A percentile compares a stretch with the other conserved stretches of the same genome.
These are phyloP conservation scores for Leishmania mexicana DNA, from an alignment of 208 protist species.

Conservation along the genomic window DNA sequence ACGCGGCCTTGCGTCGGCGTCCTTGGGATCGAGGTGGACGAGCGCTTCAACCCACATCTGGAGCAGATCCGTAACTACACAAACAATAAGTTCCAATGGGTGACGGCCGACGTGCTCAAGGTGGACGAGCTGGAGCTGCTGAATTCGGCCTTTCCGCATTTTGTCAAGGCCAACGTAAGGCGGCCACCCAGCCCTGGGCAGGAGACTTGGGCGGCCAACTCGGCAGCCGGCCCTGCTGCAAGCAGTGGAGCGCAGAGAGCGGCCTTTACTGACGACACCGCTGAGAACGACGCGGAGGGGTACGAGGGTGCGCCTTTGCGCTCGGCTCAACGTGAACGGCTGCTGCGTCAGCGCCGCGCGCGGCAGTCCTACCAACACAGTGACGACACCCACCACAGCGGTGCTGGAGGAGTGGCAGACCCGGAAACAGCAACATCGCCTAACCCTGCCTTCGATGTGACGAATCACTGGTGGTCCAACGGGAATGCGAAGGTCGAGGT, in stretches of 20 bases:
- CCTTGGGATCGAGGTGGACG: slow-evolving; percentile 80
- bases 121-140: slow-evolving; percentile 79
- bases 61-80: slow-evolving; percentile 84
- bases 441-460: slow-evolving; percentile 55
- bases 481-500: slow-evolving; percentile 88
- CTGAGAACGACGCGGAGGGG: slow-evolving; percentile 6
- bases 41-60: slow-evolving; percentile 81
- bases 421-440: slow-evolving; percentile 18
- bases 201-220: neutral
- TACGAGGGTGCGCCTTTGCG: slow-evolving; percentile 69
- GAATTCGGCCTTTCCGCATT: slow-evolving; percentile 48
- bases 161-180: slow-evolving; percentile 57
- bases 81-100: slow-evolving; percentile 85
- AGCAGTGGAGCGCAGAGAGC: neutral
- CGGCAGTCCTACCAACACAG: slow-evolving; percentile 30
- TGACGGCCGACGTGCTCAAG: slow-evolving; percentile 82
- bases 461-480: slow-evolving; percentile 77
- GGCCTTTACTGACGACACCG: slow-evolving; percentile 5
- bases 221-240: neutral
- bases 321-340: slow-evolving; percentile 45
- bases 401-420: neutral
- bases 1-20: slow-evolving; percentile 83
- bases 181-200: slow-evolving; percentile 16
- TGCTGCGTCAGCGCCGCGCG: slow-evolving; percentile 51
- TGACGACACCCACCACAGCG: slow-evolving; percentile 7